Evolutionary conservation across 129 eudicot genomes (phyloP).

Genomic region (Flaveria trinervia): DNA sequence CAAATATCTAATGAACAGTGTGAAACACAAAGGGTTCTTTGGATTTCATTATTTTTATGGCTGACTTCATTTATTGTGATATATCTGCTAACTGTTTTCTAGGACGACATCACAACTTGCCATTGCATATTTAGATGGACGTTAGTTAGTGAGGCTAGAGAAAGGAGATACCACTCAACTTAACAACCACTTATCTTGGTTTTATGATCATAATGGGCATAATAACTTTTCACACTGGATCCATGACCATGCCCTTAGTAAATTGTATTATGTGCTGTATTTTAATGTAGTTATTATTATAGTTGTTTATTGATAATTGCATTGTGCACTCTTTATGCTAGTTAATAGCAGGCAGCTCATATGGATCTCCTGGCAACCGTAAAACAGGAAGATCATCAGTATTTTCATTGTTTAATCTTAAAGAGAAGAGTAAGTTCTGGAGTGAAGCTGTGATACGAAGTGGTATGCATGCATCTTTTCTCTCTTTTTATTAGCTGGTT

Average conservation of each 20-base stretch:
- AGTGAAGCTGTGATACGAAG: conserved; percentile 82
- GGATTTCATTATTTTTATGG: no score
- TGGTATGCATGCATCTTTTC: conserved; percentile 48
- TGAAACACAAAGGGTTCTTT: no score
- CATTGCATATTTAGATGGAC: no score
- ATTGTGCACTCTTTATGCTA: conserved; percentile 22
- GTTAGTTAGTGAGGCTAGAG: no score
- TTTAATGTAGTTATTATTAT: background rate
- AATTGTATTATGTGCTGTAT: background rate
- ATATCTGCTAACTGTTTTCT: no score
- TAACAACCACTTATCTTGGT: no score
- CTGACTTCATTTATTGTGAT: no score
- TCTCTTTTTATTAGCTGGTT: background rate
- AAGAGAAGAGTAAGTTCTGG: conserved; percentile 93
- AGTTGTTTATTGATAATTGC: conserved; percentile 1
- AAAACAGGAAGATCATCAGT: conserved; percentile 71
- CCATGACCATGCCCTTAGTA: background rate
- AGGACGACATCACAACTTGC: no score
- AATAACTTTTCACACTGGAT: no score
- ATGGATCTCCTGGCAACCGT: conserved; percentile 61
- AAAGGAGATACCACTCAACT: no score
- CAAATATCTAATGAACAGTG: background rate
- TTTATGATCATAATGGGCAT: no score
- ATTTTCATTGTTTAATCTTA: conserved; percentile 90
- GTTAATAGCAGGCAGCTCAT: conserved; percentile 54